phyloP scores from a whole-genome alignment of 257 asterid species.

The Jacaranda mimosifolia region DNA sequence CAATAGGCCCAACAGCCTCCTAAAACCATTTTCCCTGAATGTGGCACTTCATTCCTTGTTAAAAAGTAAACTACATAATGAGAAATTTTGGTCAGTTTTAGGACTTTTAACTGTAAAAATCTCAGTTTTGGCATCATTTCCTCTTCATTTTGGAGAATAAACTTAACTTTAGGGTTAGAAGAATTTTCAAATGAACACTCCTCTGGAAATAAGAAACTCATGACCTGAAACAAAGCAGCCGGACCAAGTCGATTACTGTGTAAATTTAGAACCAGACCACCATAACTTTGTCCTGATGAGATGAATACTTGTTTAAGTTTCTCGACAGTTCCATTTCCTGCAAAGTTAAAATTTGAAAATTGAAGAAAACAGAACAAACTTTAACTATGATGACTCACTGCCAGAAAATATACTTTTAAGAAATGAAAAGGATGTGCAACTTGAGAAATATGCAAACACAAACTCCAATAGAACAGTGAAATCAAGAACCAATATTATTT shows the following conservation, averaged over 20 bases:
- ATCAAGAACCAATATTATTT: constrained; percentile 31
- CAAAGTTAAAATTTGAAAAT: constrained; percentile 32
- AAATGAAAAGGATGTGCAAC: constrained; percentile 19
- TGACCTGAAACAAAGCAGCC: constrained; percentile 82
- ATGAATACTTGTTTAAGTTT: constrained; percentile 75
- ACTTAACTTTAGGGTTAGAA: background rate
- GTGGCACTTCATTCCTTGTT: constrained; percentile 19
- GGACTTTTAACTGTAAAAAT: constrained; percentile 5
- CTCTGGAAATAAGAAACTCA: constrained; percentile 28
- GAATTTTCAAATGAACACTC: constrained; percentile 12
- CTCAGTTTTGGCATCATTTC: constrained; percentile 19
- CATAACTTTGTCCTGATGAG: constrained; percentile 79
- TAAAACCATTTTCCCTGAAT: constrained; percentile 11
- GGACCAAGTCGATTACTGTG: constrained; percentile 89
- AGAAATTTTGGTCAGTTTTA: constrained; percentile 2
- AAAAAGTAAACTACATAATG: background rate
- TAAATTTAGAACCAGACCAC: constrained; percentile 82
- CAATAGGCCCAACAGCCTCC: background rate
- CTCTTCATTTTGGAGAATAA: background rate
- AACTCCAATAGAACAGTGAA: constrained; percentile 21
- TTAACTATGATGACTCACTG: constrained; percentile 15
- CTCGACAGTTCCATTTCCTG: constrained; percentile 87
- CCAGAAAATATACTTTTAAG: constrained; percentile 8
- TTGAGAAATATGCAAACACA: constrained; percentile 28
- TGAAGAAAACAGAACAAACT: constrained; percentile 31